Base-by-base conservation (phyloP, 2,329 filamentous ascomycete genomes). In the Tolypocladium inflatum region DNA sequence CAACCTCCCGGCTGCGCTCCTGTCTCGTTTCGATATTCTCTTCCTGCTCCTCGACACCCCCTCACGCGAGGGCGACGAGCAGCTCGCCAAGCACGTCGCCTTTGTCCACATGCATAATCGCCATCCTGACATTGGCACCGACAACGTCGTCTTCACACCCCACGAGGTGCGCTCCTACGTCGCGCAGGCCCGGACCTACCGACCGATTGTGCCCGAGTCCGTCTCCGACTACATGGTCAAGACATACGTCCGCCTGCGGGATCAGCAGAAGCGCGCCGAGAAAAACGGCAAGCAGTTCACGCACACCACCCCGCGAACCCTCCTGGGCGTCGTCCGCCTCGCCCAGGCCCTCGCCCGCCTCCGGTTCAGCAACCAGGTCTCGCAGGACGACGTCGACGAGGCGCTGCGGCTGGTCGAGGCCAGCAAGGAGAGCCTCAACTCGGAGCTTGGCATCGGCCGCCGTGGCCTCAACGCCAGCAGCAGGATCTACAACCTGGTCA, bases 41-140 rank as follows among this genome's bases (percentile, higher is more conserved):
- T 99, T 97, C 81, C 81, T 99, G 53, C 92, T 99, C 67, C 88
- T 99, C 59, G 94, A 99, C 77, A 96, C 91, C 42, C 93, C 94
- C 2, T 87, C 86, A 21, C 88, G 91, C 62, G 94, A 99, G 65
- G 82, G 84, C 0, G 94, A 99, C 68, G 91, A 95, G 69, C 90
- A 96, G 74, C 84, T 99, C 26, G 94, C 94, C 61, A 90, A 90
- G 74, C 94, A 99, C 80, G 94, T 99, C 63, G 88, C 94, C 38
- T 90, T 91, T 70, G 94, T 99, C 55, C 94, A 99, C 78, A 99
- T 97, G 88, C 86, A 97, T 79, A 94, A 89, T 76, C 86, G 85
- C 57, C 94, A 99, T 72, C 94, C 94, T 0, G 91, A 96, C 65
- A 81, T 84, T 17, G 80, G 73, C 66, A 74, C 71, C 41, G 75